Evolutionary conservation across 2,329 filamentous ascomycete genomes (phyloP), one percentile per base, ranked within the genome.

Genomic region (Phaeosphaeria sp.): DNA sequence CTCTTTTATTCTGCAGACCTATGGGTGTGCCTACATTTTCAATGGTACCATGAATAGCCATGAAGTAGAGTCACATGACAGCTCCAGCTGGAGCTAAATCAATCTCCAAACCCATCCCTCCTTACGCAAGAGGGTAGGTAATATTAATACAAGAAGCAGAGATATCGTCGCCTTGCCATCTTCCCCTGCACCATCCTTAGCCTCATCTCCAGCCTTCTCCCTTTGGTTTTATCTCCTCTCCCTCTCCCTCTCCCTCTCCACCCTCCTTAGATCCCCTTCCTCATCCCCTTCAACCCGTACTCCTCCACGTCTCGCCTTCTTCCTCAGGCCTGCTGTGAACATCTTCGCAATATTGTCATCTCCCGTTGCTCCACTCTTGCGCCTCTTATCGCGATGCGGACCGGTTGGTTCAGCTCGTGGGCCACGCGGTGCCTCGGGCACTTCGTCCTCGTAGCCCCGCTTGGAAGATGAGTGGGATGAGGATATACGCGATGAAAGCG

Each of bases 321-420:
- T 75, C 43, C 74, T 59, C 40, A 75, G 43, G 0, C 71, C 72
- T 2, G 68, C 67, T 1, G 68, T 67, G 46, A 75, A 71, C 3
- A 74, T 30, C 27, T 67, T 73, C 13, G 71, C 69, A 44, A 76
- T 69, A 42, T 66, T 66, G 21, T 68, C 66, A 6, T 66, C 65
- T 15, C 69, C 68, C 3, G 56, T 63, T 24, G 61, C 51, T 6
- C 62, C 64, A 30, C 60, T 69, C 63, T 72, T 75, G 9, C 69
- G 57, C 5, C 72, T 61, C 59, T 76, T 76, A 46, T 72, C 68
- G 2, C 73, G 63, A 30, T 76, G 71, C n/a, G 72, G 71, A n/a
- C 72, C 73, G 1, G 69, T 71, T 0, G 71, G 73, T 4, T 68
- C 60, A 11, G 57, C 58, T 40, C 61, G 64, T 2, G 60, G 62